Base-by-base conservation (phyloP, 176 grass and related monocot genomes). In the Carex myosuroides region DNA sequence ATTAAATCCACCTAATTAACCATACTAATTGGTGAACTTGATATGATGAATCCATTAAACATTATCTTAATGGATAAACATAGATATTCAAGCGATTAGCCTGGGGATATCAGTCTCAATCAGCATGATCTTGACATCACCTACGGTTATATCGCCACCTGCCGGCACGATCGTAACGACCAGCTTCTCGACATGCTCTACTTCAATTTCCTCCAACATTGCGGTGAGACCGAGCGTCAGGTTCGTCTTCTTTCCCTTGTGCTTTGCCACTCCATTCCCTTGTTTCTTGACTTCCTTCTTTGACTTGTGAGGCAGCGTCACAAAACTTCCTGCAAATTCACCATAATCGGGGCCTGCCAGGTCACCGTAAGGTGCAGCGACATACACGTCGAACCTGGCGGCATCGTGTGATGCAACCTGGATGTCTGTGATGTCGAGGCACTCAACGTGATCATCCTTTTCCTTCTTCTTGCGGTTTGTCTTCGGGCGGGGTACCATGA, bases 311-410 rank as follows among this genome's bases (percentile, higher is more conserved):
- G 78, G 78, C 29, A 94, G 29, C 48, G 72, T 62, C 5, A 86
- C 83, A 58, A 91, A 94, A 76, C 79, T 89, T 3, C 87, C 89
- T 3, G 21, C 92, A 60, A 94, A 74, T 59, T 94, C 87, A 20
- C 92, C 59, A 0, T 82, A 87, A 17, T 86, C 57, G 0, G 60
- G 83, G 24, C 65, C 26, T 2, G 91, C 87, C 76, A 85, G 76
- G 13, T 70, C 13, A 50, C 90, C 87, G 37, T 89, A 88, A 1
- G 87, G 82, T 4, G 37, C 29, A 1, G 83, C 66, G 1, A 89
- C 10, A 48, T 67, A 85, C 17, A 89, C 87, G 21, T 89, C 77
- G 83, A 89, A 89, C 44, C 83, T 79, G 8, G 87, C 65, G 0
- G 83, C 67, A 30, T 66, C 87, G 2, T 44, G 16, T 17, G 74